Evolutionary conservation across 495 filamentous ascomycete species (phyloP).

Genomic region (Penicillium nucicola): DNA sequence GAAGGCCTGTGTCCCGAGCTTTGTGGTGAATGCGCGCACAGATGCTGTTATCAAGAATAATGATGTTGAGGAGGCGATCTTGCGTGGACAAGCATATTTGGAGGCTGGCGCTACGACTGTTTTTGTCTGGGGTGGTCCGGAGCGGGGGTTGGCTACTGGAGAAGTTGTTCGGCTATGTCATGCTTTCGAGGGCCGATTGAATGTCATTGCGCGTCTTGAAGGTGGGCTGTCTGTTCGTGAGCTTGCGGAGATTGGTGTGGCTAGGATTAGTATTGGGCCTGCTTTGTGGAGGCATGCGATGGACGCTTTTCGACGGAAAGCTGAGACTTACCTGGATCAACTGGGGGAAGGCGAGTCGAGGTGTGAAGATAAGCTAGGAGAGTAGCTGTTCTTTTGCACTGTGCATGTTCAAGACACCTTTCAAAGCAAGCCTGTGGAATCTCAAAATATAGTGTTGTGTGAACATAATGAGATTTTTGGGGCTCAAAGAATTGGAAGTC

Average conservation of each 20-base stretch:
- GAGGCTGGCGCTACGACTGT: slow-evolving; percentile 44
- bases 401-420: no score
- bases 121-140: slow-evolving; percentile 46
- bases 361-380: no score
- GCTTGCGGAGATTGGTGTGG: slow-evolving; percentile 39
- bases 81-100: slow-evolving; percentile 41
- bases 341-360: no score
- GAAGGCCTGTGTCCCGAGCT: slow-evolving; percentile 42
- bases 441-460: no score
- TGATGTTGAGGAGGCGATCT: slow-evolving; percentile 39
- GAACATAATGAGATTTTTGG: no score
- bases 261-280: slow-evolving; percentile 44
- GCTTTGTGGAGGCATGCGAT: slow-evolving; percentile 26
- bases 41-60: slow-evolving; percentile 34
- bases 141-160: slow-evolving; percentile 25
- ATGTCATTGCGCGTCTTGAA: slow-evolving; percentile 35
- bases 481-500: no score
- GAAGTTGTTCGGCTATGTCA: slow-evolving; percentile 37
- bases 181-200: slow-evolving; percentile 31
- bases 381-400: no score
- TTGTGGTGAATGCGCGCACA: slow-evolving; percentile 49
- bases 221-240: slow-evolving; percentile 30
- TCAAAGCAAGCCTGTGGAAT: no score
- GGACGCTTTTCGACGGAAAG: slow-evolving; percentile 26
- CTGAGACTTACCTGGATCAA: slow-evolving; percentile 15